Evolutionary conservation across 1,139 yeast species (phyloP), one percentile per base, ranked within the genome.

Genomic region (Kluyveromyces marxianus): DNA sequence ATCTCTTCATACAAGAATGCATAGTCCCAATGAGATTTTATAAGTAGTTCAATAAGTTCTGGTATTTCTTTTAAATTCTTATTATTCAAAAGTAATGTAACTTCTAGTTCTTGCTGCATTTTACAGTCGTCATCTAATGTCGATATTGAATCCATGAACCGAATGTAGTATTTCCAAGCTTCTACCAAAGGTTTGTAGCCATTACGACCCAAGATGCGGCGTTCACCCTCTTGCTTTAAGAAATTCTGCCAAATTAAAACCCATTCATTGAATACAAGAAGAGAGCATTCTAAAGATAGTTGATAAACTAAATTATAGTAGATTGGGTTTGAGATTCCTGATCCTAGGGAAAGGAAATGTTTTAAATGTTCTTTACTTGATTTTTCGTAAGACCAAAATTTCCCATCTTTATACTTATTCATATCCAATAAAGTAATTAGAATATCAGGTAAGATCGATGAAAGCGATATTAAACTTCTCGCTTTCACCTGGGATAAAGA

Each of bases 351-450:
- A 30, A 83, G 57, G 49, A 79, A 73, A 0, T 66, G 72, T 1
- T 69, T 39, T 7, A 82, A 57, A 47, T 74, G 73, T 1, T 58
- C 74, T 47, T 65, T 74, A 54, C 68, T 62, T 44, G 57, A 74
- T 68, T 57, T 72, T 42, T 76, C 81, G 32, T 69, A 66, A 8
- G 70, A 65, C 83, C 87, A 81, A 44, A 82, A 68, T 39, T 49
- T 54, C 7, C 72, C 71, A 48, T 66, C 47, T 54, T 68, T 60
- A 48, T 69, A 70, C 4, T 59, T 54, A 1, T 78, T 72, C 38
- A 81, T 57, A 1, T 64, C 56, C 1, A 66, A 62, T 31, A 82
- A 57, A 0, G 79, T 67, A 21, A 73, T 71, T 60, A 83, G 60
- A 8, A 81, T 71, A 28, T 75, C 74, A 1, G 79, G 55, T 1